Base-by-base conservation (phyloP, 169 alveolate species). In the Perkinsus olseni region DNA sequence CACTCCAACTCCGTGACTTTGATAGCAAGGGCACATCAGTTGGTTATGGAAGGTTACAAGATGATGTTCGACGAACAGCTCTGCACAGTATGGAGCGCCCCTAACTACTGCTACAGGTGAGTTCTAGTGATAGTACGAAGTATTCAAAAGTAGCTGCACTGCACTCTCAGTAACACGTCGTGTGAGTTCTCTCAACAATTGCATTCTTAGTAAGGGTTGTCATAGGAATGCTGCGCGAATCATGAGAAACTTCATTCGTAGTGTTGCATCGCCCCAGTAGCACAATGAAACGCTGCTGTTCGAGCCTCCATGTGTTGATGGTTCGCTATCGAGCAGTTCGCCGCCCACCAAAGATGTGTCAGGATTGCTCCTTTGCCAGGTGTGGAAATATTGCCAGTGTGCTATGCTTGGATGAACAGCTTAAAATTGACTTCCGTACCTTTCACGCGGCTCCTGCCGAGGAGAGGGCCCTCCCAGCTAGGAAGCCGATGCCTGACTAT, bases 21-120 rank as follows among this genome's bases (percentile, higher is more conserved):
- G 92, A 99, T 99, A 93, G 99, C 99, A n/a, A 96, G 99, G 93
- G 99, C 99, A 21, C 99, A 99, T 95, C 99, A 99, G 95, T 97
- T 99, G 92, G 99, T 99, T 74, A 99, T 99, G 99, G 99, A 99
- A 96, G 99, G 99, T 74, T 99, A 98, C 96, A 98, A 98, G 96
- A 98, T 99, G 98, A 96, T 98, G 98, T 99, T 98, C 94, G 99
- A 98, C 90, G 96, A 97, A 48, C 96, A 96, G 92, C 98, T 98
- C 48, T 99, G 99, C 38, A 99, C 99, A 3, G 98, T 99, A 36
- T 99, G 98, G 97, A 98, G 99, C 24, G 99, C 99, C 38, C 99
- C 99, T 28, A 99, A 99, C 96, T 99, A 99, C 96, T 99, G 99
- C 96, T 98, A 98, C 96, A 96, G 99, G 94, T 99, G 99, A 95